Evolutionary conservation across 805 yeast species (phyloP), one percentile per base, ranked within the genome.

Genomic region (Metschnikowia henanensis): DNA sequence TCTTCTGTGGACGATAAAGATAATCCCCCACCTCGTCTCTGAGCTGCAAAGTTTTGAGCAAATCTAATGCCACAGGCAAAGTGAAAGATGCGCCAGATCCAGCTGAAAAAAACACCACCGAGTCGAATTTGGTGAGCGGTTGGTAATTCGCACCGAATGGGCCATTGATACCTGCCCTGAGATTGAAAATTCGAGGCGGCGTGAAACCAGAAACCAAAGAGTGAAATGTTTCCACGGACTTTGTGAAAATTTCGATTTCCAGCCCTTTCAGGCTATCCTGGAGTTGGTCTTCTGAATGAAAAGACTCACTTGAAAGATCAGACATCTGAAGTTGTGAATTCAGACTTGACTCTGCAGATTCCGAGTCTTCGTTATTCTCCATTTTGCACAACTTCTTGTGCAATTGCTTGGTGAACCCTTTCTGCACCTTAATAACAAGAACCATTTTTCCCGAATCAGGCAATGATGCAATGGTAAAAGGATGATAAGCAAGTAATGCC

Each of bases 1-100:
- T 48, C 8, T 43, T 35, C 6, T 43, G 35, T 1, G 75, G 73
- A 29, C 76, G 59, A 29, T 58, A 56, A 28, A 68, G 49, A 46
- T 34, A 68, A 39, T 72, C 77, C 4, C 53, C 56, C 0, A 31
- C 53, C 1, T 39, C 44, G 18, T 68, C 62, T 39, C 64, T 57
- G 10, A 28, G 26, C 38, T 60, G 44, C 15, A 70, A 56, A 4
- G 59, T 52, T 32, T 60, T 48, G 19, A 75, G 49, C 30, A 73
- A 56, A 33, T 71, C 73, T 29, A 75, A 53, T 7, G 75, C 73
- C 1, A 73, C 65, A 1, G 80, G 79, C 38, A 75, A 63, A 1
- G 66, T 61, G 53, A 70, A 75, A 1, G 80, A 65, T 5, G 69
- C 71, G 2, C 81, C 81, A 2, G 74, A 63, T 1, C 80, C 81